Conservation (phyloP, 306 rosid genomes). For the Cucurbita maxima region DNA sequence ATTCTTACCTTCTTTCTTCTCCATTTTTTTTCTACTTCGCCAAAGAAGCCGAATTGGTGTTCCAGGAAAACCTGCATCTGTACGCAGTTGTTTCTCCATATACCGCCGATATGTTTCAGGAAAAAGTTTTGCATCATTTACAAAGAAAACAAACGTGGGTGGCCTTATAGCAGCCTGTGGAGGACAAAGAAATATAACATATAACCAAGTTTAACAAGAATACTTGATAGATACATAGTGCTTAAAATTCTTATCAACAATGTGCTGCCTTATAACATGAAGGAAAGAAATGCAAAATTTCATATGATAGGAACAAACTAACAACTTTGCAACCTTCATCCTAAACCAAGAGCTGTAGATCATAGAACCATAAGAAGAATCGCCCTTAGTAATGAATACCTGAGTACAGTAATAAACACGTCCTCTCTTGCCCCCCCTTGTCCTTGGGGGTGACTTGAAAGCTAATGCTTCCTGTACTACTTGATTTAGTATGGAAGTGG, state of each 20-base stretch:
- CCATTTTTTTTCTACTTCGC: constrained; percentile 71
- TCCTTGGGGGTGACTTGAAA: constrained; percentile 90
- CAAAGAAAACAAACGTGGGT: constrained; percentile 89
- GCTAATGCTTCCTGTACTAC: constrained; percentile 76
- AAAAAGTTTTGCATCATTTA: constrained; percentile 85
- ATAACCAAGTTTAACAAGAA: neutral
- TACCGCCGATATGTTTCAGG: constrained; percentile 72
- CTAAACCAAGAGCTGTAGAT: neutral
- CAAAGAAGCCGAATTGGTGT: constrained; percentile 85
- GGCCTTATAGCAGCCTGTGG: constrained; percentile 96
- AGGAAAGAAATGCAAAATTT: neutral
- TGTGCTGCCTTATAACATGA: neutral
- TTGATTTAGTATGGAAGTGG: constrained; percentile 80
- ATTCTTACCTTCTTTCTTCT: constrained; percentile 50
- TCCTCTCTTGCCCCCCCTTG: constrained; percentile 85
- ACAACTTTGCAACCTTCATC: neutral
- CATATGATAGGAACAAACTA: neutral
- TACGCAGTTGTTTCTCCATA: constrained; percentile 81
- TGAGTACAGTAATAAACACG: constrained; percentile 92
- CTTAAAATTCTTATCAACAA: neutral
- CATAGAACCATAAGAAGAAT: neutral
- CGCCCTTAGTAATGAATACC: constrained; percentile 18
- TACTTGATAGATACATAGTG: neutral
- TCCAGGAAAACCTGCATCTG: constrained; percentile 81
- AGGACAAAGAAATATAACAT: constrained; percentile 4